A percentile compares a stretch with the other conserved stretches of the same genome.
phyloP scores from a whole-genome alignment of 1,139 yeast genomes.

The Candida sp. region DNA sequence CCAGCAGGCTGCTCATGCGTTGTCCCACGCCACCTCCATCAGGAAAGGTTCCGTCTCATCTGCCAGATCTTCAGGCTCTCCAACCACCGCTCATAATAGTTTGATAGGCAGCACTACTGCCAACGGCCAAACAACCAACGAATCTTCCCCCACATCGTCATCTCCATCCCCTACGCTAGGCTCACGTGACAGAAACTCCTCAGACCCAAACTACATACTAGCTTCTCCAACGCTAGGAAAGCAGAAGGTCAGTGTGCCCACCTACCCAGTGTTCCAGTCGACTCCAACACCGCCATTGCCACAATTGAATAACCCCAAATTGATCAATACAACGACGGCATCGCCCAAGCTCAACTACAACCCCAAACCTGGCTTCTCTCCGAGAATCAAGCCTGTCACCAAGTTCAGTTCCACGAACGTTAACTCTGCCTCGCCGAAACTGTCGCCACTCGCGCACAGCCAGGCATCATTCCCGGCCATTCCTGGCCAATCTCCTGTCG shows the following conservation, averaged over 20 bases:
- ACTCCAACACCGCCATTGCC: conserved; percentile 4
- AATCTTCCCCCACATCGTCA: conserved; percentile 2
- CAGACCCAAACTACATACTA: conserved; percentile 1
- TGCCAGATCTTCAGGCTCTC: neutral
- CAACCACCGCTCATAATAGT: conserved; percentile 6
- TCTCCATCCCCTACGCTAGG: neutral
- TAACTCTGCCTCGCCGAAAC: neutral
- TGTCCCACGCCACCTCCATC: neutral
- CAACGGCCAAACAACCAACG: conserved; percentile 1
- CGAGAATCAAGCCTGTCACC: conserved; percentile 6
- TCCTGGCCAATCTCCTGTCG: neutral
- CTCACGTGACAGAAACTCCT: neutral
- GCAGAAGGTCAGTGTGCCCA: neutral
- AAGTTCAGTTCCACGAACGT: neutral
- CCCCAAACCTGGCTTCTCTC: conserved; percentile 8
- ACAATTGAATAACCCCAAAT: conserved; percentile 5
- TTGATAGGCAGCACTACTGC: neutral
- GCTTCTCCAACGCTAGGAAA: neutral
- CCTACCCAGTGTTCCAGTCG: neutral
- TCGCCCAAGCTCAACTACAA: conserved; percentile 1
- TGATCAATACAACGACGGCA: conserved; percentile 7
- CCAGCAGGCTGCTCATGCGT: conserved; percentile 18
- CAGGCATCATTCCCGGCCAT: neutral
- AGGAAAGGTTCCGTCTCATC: neutral
- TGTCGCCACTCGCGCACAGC: conserved; percentile 1